phyloP scores from a whole-genome alignment of 495 filamentous ascomycete genomes.

The Penicillium malachiteum region DNA sequence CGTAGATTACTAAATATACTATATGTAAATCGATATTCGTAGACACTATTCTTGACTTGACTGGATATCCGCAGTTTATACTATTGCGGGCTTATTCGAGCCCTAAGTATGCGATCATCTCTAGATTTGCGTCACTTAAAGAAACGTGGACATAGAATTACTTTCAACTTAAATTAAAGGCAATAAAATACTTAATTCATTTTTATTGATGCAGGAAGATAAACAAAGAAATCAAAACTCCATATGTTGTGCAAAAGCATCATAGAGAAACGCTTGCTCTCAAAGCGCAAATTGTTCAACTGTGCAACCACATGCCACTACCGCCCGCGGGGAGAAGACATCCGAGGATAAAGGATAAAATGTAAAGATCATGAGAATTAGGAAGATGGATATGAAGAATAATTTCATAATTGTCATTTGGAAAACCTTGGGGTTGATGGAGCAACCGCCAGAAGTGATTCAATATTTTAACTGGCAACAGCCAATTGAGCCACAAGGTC shows the following conservation, averaged over 20 bases:
- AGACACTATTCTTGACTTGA: no score
- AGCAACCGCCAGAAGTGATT: neutral
- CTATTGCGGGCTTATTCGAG: no score
- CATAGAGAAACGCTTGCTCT: slow-evolving; percentile 15
- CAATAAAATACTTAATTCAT: neutral
- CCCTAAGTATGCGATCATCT: no score
- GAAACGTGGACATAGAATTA: no score
- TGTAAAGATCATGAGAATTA: slow-evolving; percentile 10
- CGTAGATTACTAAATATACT: no score
- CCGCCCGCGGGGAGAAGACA: neutral
- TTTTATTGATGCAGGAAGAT: neutral
- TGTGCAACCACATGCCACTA: slow-evolving; percentile 6
- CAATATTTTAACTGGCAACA: slow-evolving; percentile 35
- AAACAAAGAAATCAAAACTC: slow-evolving; percentile 4
- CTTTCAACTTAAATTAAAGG: no score
- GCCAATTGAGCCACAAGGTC: slow-evolving; percentile 55
- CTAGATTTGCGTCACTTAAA: no score
- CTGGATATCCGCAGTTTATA: no score
- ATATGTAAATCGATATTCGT: no score
- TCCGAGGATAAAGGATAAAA: neutral
- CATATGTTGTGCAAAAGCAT: neutral
- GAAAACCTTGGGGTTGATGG: neutral
- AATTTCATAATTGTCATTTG: slow-evolving; percentile 17
- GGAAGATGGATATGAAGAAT: neutral
- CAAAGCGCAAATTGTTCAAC: slow-evolving; percentile 7